Percentiles rank a stretch among this genome's conserved stretches.
Evolutionary conservation across 805 yeast species (phyloP).

Genomic region (Maudiozyma turicensis): DNA sequence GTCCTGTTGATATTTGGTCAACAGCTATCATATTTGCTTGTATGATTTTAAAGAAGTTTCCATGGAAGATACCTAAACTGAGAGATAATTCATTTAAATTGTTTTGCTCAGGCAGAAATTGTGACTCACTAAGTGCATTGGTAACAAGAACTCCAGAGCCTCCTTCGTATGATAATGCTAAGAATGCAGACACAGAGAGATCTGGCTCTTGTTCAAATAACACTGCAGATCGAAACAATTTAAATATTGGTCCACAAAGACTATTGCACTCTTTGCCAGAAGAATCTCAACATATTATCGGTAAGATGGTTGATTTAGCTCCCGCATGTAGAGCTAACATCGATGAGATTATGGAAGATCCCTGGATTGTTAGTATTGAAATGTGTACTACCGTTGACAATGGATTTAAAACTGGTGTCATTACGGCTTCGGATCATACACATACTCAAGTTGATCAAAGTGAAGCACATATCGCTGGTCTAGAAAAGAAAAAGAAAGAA

Average conservation of each 20-base stretch:
- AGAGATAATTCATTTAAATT: conserved; percentile 75
- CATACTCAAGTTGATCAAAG: conserved; percentile 88
- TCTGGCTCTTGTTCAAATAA: conserved; percentile 14
- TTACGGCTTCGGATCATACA: conserved; percentile 48
- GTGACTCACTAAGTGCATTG: conserved; percentile 54
- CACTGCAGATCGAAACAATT: conserved; percentile 43
- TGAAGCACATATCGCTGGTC: conserved; percentile 90
- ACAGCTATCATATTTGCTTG: conserved; percentile 85
- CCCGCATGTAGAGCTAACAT: conserved; percentile 80
- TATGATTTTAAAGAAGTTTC: conserved; percentile 84
- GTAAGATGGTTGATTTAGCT: conserved; percentile 72
- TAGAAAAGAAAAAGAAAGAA: conserved; percentile 67
- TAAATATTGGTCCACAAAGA: conserved; percentile 64
- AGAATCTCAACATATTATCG: conserved; percentile 56
- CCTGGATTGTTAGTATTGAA: conserved; percentile 53
- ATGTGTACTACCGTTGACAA: conserved; percentile 51
- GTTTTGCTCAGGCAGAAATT: conserved; percentile 66
- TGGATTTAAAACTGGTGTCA: conserved; percentile 31
- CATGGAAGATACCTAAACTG: conserved; percentile 86
- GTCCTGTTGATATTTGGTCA: conserved; percentile 93
- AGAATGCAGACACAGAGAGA: not conserved
- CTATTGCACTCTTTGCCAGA: conserved; percentile 60
- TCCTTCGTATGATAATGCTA: conserved; percentile 25
- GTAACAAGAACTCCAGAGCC: conserved; percentile 47
- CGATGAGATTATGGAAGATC: conserved; percentile 66